A percentile compares a stretch with the other conserved stretches of the same genome.
Evolutionary conservation across 768 basidiomycete genomes (phyloP).

Genomic region (Pisolithus tinctorius): DNA sequence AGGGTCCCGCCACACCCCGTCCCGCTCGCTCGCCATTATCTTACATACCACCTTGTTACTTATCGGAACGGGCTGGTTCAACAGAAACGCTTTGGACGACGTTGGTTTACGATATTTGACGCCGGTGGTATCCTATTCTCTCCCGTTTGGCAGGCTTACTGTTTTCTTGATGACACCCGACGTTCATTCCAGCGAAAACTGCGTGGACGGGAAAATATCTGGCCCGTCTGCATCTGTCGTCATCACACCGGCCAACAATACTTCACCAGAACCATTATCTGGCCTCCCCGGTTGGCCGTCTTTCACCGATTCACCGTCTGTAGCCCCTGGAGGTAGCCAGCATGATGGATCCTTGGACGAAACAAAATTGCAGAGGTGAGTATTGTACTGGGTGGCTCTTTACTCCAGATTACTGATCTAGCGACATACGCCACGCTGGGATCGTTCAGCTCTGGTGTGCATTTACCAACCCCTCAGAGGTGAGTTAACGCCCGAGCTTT

Average conservation of each 20-base stretch:
- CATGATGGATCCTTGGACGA: constrained; percentile 3
- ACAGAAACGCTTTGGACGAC: too few relatives aligned
- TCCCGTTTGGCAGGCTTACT: not conserved
- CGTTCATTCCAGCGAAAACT: not conserved
- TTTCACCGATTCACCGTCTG: constrained; percentile 7
- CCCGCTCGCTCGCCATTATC: too few relatives aligned
- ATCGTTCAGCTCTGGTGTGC: constrained; percentile 9
- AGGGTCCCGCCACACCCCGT: too few relatives aligned
- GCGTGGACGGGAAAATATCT: constrained; percentile 1
- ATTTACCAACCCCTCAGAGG: constrained; percentile 28
- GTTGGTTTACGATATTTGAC: not conserved
- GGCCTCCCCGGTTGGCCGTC: constrained; percentile 13
- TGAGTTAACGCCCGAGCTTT: constrained; percentile 2
- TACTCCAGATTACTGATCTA: not conserved
- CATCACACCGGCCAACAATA: constrained; percentile 9
- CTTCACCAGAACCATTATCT: constrained; percentile 5
- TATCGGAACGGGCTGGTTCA: too few relatives aligned
- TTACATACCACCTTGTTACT: too few relatives aligned
- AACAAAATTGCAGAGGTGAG: constrained; percentile 11
- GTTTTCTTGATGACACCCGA: not conserved
- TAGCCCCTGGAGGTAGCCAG: constrained; percentile 12
- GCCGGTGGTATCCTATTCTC: not conserved
- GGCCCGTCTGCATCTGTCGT: constrained; percentile 5
- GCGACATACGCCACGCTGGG: not conserved
- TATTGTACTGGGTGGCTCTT: not conserved